These are phyloP conservation scores for Calonectria naviculata DNA, from an alignment of 2,329 filamentous ascomycete species.

Conservation along the genomic window DNA sequence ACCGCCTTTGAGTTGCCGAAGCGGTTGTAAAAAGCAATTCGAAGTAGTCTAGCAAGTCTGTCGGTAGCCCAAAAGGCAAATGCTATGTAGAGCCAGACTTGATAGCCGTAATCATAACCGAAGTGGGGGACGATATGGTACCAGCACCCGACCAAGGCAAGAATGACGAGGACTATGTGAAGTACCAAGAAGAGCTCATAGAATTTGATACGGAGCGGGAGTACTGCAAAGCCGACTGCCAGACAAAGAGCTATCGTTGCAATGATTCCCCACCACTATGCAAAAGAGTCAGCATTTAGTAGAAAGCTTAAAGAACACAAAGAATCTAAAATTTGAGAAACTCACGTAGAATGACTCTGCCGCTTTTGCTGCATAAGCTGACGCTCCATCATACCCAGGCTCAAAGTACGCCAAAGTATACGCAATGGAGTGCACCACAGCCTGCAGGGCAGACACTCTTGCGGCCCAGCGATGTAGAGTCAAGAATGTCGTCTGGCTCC, in stretches of 20 bases:
- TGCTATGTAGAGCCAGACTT: slow-evolving; percentile 42
- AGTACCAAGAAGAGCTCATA: slow-evolving; percentile 57
- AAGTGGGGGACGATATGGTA: slow-evolving; percentile 52
- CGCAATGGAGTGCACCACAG: slow-evolving; percentile 53
- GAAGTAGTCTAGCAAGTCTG: slow-evolving; percentile 27
- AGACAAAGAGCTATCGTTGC: slow-evolving; percentile 46
- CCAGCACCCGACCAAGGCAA: slow-evolving; percentile 54
- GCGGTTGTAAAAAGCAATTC: slow-evolving; percentile 23
- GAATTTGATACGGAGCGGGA: slow-evolving; percentile 47
- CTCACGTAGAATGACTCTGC: neutral
- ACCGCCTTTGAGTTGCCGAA: slow-evolving; percentile 24
- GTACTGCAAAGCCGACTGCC: slow-evolving; percentile 44
- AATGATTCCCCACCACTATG: slow-evolving; percentile 50
- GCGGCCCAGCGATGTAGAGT: slow-evolving; percentile 62
- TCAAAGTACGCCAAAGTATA: neutral
- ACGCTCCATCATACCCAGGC: neutral
- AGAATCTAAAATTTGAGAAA: too few relatives aligned
- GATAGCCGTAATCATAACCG: slow-evolving; percentile 55
- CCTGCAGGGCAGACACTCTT: slow-evolving; percentile 54
- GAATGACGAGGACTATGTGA: slow-evolving; percentile 53
- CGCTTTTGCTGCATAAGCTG: neutral
- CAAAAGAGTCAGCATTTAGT: slow-evolving; percentile 12
- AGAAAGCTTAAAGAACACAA: neutral
- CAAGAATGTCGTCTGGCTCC: slow-evolving; percentile 58
- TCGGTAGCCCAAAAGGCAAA: slow-evolving; percentile 41